These are phyloP conservation scores for Phytophthora sojae DNA, from an alignment of 352 stramenopile species.

Conservation along the genomic window DNA sequence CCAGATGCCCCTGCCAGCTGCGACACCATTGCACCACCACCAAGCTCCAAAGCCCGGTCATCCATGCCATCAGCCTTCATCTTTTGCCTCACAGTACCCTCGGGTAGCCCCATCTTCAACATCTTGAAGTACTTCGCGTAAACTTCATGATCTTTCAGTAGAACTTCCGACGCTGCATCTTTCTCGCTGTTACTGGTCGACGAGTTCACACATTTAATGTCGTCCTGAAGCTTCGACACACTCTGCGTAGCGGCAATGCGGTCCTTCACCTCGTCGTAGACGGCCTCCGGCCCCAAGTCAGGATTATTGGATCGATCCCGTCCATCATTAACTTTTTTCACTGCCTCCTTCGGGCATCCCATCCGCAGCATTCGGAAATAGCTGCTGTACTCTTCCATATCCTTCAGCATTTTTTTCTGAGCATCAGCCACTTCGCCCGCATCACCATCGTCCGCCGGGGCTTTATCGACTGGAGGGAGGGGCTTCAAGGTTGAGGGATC, in stretches of 20 bases:
- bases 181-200: constrained; percentile 13
- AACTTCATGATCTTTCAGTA: constrained; percentile 65
- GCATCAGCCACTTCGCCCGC: background rate
- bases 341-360: constrained; percentile 88
- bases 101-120: constrained; percentile 90
- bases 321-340: constrained; percentile 93
- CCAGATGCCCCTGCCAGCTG: constrained; percentile 16
- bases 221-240: constrained; percentile 60
- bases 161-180: constrained; percentile 12
- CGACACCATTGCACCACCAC: constrained; percentile 44
- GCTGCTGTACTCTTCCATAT: constrained; percentile 73
- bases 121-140: constrained; percentile 95
- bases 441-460: background rate
- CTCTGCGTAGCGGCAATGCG: constrained; percentile 42
- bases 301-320: constrained; percentile 79
- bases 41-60: constrained; percentile 45
- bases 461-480: constrained; percentile 8
- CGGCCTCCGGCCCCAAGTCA: constrained; percentile 61
- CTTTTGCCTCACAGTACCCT: constrained; percentile 88
- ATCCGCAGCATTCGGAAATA: constrained; percentile 97
- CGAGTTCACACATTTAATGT: constrained; percentile 65
- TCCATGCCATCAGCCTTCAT: constrained; percentile 65
- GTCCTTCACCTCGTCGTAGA: constrained; percentile 72
- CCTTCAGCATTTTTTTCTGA: constrained; percentile 49
- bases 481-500: constrained; percentile 52